A percentile compares a stretch with the other conserved stretches of the same genome.
These are phyloP conservation scores for Termitomyces sp. DNA, from an alignment of 768 basidiomycete genomes.

Conservation along the genomic window DNA sequence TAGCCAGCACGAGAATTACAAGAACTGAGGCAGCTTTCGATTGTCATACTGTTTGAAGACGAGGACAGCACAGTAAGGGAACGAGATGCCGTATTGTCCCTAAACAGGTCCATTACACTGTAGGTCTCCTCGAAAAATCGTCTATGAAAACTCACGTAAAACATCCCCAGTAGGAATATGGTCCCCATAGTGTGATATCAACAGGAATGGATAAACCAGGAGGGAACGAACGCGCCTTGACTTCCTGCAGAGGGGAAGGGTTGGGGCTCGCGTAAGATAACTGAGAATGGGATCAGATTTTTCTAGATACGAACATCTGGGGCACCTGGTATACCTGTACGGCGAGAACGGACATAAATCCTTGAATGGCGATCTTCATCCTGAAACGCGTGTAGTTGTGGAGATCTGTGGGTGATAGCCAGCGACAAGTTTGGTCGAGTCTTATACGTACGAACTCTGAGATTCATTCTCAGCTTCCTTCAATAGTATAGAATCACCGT, in stretches of 20 bases:
- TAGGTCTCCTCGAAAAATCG: neutral
- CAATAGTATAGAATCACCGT: neutral
- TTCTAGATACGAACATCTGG: neutral
- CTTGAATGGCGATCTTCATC: neutral
- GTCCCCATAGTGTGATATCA: constrained; percentile 10
- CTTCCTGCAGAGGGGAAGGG: neutral
- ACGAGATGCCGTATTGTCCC: neutral
- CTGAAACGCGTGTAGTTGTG: neutral
- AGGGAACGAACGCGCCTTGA: constrained; percentile 3
- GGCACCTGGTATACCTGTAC: neutral
- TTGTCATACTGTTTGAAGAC: neutral
- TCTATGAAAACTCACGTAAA: constrained; percentile 6
- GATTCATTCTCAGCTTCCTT: neutral
- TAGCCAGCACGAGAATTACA: constrained; percentile 7
- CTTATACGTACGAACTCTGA: neutral
- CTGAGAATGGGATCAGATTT: neutral
- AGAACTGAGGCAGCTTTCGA: constrained; percentile 4
- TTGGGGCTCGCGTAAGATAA: neutral
- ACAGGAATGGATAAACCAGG: constrained; percentile 10
- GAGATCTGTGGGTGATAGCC: neutral
- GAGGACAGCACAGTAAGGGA: constrained; percentile 6
- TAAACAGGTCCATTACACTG: neutral
- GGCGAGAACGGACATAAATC: neutral
- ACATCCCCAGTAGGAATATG: constrained; percentile 8
- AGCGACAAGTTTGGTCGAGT: neutral